Conservation (phyloP, 2,329 filamentous ascomycete species). For the Neopestalotiopsis rosae region DNA sequence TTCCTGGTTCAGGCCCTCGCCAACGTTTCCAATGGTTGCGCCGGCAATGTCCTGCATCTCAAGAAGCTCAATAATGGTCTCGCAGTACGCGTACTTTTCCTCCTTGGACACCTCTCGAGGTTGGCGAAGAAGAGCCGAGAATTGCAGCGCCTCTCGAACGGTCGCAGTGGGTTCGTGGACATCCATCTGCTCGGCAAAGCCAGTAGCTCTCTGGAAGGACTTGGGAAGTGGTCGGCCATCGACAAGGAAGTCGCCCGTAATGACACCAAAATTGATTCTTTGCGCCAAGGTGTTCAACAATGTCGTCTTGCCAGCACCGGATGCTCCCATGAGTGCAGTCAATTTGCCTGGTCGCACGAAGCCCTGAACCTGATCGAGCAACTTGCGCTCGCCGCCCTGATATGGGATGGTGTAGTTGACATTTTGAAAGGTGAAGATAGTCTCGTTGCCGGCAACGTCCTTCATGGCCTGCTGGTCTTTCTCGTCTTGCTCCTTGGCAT, state of each 20-base stretch:
- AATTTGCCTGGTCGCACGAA: constrained; percentile 83
- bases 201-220: constrained; percentile 81
- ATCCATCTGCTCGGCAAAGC: constrained; percentile 70
- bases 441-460: constrained; percentile 66
- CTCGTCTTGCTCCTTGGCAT: constrained; percentile 24
- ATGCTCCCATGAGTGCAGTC: constrained; percentile 76
- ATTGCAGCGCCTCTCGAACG: constrained; percentile 68
- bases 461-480: constrained; percentile 41
- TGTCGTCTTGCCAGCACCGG: constrained; percentile 40
- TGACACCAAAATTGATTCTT: constrained; percentile 77
- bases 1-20: constrained; percentile 60
- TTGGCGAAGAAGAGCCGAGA: constrained; percentile 70
- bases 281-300: constrained; percentile 36
- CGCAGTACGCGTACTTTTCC: constrained; percentile 72
- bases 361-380: constrained; percentile 80
- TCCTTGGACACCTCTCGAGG: constrained; percentile 57
- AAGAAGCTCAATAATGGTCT: constrained; percentile 70
- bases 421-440: constrained; percentile 58
- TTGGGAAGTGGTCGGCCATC: constrained; percentile 74
- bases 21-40: constrained; percentile 64
- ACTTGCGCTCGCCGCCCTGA: constrained; percentile 69
- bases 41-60: constrained; percentile 73
- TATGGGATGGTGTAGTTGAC: constrained; percentile 55
- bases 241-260: constrained; percentile 80
- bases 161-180: constrained; percentile 71